A percentile compares a stretch with the other conserved stretches of the same genome.
Conservation (phyloP, 495 filamentous ascomycete genomes). For the Neurospora discreta region DNA sequence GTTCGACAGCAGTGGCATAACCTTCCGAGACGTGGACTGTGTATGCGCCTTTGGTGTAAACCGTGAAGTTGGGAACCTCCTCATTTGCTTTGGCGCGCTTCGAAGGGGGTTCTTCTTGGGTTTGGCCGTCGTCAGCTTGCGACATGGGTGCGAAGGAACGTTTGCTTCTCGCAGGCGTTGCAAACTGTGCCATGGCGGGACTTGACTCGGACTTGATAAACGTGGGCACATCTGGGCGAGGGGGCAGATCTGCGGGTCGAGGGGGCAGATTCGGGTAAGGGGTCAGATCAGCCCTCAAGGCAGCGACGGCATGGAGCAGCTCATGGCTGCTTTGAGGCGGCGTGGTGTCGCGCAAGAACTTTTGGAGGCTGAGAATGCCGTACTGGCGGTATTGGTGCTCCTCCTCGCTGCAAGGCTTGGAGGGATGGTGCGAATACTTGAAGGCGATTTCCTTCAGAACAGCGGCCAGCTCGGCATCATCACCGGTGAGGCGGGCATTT, state of each 20-base stretch:
- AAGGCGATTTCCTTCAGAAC: background rate
- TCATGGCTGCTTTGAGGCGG: background rate
- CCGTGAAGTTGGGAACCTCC: background rate
- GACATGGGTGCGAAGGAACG: background rate
- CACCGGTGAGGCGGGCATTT: background rate
- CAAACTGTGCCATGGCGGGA: background rate
- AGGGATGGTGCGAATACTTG: background rate
- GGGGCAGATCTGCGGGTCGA: too few species aligned
- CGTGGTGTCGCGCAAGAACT: background rate
- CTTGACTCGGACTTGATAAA: too few species aligned
- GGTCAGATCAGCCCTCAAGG: background rate
- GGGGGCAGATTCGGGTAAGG: background rate
- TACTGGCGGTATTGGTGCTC: background rate
- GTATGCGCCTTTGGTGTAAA: background rate
- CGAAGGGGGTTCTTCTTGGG: too few species aligned
- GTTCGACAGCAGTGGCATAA: background rate
- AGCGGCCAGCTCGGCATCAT: background rate
- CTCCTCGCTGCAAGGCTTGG: background rate
- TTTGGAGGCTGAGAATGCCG: background rate
- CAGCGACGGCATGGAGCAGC: background rate
- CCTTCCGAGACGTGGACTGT: background rate
- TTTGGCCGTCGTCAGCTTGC: background rate
- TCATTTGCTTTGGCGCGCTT: too few species aligned
- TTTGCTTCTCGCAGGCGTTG: background rate
- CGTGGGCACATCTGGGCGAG: too few species aligned